phyloP scores from a whole-genome alignment of 2,329 filamentous ascomycete species.

The Lanzia echinophila region DNA sequence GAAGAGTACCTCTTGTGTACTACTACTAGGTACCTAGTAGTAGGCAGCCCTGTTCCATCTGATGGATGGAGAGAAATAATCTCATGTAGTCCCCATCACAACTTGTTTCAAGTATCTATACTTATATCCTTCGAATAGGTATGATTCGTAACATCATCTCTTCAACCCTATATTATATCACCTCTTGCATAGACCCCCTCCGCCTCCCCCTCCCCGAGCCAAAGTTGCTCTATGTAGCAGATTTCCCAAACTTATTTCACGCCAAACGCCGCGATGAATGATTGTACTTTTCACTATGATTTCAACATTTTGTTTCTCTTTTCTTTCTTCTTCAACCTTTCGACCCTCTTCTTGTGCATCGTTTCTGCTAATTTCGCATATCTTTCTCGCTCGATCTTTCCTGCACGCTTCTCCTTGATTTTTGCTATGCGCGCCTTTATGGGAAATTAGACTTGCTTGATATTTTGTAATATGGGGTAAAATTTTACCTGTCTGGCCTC shows the following conservation, averaged over 20 bases:
- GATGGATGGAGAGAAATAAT: too few relatives aligned
- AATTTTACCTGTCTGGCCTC: slow-evolving; percentile 67
- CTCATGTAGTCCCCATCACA: too few relatives aligned
- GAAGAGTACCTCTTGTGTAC: too few relatives aligned
- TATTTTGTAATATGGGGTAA: background rate
- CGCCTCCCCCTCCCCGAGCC: too few relatives aligned
- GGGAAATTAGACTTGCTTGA: background rate
- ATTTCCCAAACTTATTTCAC: background rate
- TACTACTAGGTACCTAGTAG: too few relatives aligned
- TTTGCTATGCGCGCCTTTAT: slow-evolving; percentile 64
- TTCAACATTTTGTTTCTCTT: slow-evolving; percentile 86
- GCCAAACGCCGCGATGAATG: slow-evolving; percentile 3
- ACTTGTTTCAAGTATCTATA: too few relatives aligned
- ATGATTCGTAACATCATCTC: too few relatives aligned
- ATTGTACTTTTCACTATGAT: slow-evolving; percentile 40
- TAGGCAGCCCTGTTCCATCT: too few relatives aligned
- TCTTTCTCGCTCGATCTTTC: slow-evolving; percentile 87
- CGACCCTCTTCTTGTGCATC: slow-evolving; percentile 94
- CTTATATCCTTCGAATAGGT: too few relatives aligned
- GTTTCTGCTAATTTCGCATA: slow-evolving; percentile 94
- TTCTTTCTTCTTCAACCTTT: slow-evolving; percentile 88
- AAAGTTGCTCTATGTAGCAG: background rate
- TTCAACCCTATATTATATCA: background rate
- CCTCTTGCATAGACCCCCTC: background rate
- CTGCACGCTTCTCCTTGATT: slow-evolving; percentile 77